A percentile compares a stretch with the other conserved stretches of the same genome.
These are phyloP conservation scores for Thermomucor indicae-seudaticae DNA, from an alignment of 371 early-diverging fungal species.

Conservation along the genomic window DNA sequence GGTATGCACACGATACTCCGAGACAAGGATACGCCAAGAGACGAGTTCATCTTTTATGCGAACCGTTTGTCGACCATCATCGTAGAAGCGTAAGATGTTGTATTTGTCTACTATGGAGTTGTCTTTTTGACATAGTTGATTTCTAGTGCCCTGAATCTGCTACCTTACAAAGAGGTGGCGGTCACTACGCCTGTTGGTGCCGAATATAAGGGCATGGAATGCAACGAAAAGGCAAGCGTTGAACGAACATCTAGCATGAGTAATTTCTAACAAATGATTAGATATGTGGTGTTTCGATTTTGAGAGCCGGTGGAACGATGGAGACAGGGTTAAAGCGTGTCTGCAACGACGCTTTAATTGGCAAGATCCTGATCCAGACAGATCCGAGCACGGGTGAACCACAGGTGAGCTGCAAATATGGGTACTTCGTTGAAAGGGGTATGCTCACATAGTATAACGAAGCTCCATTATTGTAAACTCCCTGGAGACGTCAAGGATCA, in stretches of 20 bases:
- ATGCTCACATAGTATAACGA: not conserved
- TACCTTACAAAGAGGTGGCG: constrained; percentile 46
- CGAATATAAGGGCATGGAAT: constrained; percentile 52
- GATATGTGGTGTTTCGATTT: constrained; percentile 81
- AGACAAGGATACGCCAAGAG: constrained; percentile 64
- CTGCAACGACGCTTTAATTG: constrained; percentile 73
- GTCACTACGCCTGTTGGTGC: constrained; percentile 65
- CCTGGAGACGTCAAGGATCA: constrained; percentile 59
- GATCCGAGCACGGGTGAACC: constrained; percentile 81
- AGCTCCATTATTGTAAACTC: constrained; percentile 76
- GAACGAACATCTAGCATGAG: not conserved
- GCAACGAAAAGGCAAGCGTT: constrained; percentile 34
- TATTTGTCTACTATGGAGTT: not conserved
- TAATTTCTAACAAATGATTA: constrained; percentile 5
- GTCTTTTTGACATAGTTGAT: not conserved
- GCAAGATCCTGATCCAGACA: constrained; percentile 87
- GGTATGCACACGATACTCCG: constrained; percentile 86
- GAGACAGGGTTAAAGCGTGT: constrained; percentile 81
- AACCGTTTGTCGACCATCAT: constrained; percentile 82
- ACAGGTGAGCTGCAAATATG: constrained; percentile 25
- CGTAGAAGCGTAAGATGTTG: constrained; percentile 62
- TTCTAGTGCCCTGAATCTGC: constrained; percentile 55
- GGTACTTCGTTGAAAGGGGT: not conserved
- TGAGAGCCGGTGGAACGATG: constrained; percentile 89
- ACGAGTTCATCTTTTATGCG: constrained; percentile 88